phyloP scores from a whole-genome alignment of 495 filamentous ascomycete genomes.

The Hypoxylon fragiforme region DNA sequence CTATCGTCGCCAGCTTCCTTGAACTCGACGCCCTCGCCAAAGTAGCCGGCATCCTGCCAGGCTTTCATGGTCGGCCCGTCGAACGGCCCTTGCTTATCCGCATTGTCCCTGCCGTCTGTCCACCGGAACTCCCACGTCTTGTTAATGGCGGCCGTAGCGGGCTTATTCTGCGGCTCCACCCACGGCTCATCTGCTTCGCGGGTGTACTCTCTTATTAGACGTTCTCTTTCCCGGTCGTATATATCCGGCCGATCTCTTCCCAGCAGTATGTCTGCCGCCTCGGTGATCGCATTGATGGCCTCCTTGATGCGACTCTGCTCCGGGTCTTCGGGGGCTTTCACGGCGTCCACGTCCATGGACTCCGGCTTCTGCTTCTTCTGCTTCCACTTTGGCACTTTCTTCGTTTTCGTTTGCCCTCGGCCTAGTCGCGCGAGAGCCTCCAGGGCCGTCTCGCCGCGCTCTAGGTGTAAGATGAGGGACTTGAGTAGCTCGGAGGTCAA shows the following conservation, averaged over 20 bases:
- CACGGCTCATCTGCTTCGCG: conserved; percentile 90
- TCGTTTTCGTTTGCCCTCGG: conserved; percentile 67
- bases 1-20: conserved; percentile 59
- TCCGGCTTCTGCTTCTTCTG: conserved; percentile 55
- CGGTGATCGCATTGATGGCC: conserved; percentile 80
- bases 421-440: conserved; percentile 85
- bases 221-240: conserved; percentile 87
- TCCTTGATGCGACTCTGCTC: conserved; percentile 69
- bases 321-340: conserved; percentile 62
- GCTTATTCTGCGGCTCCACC: conserved; percentile 61
- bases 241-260: conserved; percentile 80
- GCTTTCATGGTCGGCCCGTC: conserved; percentile 80
- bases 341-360: conserved; percentile 71
- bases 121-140: conserved; percentile 89
- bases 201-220: conserved; percentile 77
- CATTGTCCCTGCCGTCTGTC: conserved; percentile 85
- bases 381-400: conserved; percentile 65
- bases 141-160: conserved; percentile 24
- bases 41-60: conserved; percentile 90
- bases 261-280: conserved; percentile 82
- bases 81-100: conserved; percentile 80
- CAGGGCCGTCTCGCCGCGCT: conserved; percentile 83
- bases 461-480: conserved; percentile 69
- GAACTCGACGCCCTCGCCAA: conserved; percentile 92
- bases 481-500: conserved; percentile 74